Conservation (phyloP, 78 protist genomes). For the Guillardia theta region DNA sequence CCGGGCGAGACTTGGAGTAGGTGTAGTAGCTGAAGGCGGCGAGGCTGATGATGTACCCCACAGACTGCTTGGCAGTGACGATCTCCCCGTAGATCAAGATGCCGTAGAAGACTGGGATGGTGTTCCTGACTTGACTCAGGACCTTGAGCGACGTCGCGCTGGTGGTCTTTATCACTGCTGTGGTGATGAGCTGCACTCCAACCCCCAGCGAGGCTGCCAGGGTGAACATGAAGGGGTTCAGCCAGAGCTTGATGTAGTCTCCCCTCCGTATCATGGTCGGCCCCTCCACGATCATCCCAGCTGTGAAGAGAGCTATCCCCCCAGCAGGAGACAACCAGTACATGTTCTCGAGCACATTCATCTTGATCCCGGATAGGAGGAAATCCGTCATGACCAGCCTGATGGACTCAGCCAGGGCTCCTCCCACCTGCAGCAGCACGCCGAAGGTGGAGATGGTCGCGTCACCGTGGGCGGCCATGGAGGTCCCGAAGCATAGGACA, state of each 20-base stretch:
- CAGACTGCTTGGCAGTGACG: not conserved
- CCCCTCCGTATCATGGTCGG: too few relatives aligned
- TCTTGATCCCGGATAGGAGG: not conserved
- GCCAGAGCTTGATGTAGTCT: not conserved
- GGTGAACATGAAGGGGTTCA: not conserved
- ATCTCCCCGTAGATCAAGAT: not conserved
- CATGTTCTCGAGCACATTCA: not conserved
- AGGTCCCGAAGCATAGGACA: not conserved
- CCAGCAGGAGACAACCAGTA: not conserved
- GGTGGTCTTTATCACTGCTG: not conserved
- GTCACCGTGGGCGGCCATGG: not conserved
- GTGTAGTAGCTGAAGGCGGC: too few relatives aligned
- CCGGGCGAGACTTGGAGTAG: too few relatives aligned
- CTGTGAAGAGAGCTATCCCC: not conserved
- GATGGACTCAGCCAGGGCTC: not conserved
- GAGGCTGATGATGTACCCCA: not conserved
- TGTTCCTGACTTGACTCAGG: not conserved
- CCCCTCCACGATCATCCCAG: not conserved
- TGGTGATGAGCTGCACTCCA: not conserved
- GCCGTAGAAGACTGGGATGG: not conserved
- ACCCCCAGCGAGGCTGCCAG: conserved; percentile 4
- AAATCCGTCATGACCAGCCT: not conserved
- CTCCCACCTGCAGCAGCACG: not conserved
- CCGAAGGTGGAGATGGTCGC: not conserved
- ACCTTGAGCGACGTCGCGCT: not conserved